These are phyloP conservation scores for Dioszegia aurantiaca DNA, from an alignment of 768 basidiomycete species.

Conservation along the genomic window DNA sequence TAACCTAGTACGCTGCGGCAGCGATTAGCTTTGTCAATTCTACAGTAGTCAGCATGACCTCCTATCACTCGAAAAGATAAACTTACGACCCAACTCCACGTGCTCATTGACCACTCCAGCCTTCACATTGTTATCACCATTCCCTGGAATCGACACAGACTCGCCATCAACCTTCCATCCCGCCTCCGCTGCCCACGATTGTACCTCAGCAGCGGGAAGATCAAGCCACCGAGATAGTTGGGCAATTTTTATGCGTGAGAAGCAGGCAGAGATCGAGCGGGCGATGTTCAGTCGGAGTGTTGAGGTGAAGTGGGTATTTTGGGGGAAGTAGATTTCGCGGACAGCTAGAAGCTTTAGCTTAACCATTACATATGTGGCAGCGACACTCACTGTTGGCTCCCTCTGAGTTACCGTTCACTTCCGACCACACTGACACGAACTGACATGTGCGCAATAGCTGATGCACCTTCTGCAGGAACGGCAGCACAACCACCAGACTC, in stretches of 20 bases:
- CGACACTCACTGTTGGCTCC: constrained; percentile 38
- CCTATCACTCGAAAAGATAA: background rate
- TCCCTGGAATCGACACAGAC: constrained; percentile 42
- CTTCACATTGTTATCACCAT: constrained; percentile 54
- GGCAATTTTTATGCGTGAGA: constrained; percentile 42
- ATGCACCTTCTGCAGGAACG: constrained; percentile 41
- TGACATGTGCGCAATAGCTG: constrained; percentile 44
- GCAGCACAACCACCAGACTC: constrained; percentile 36
- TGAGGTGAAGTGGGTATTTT: constrained; percentile 41
- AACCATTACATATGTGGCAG: background rate
- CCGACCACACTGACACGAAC: constrained; percentile 47
- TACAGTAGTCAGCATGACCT: constrained; percentile 18
- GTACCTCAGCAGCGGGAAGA: constrained; percentile 31
- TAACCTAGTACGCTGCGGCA: constrained; percentile 44
- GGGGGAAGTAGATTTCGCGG: constrained; percentile 42
- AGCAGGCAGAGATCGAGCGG: constrained; percentile 47
- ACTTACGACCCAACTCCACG: constrained; percentile 53
- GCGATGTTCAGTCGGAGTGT: constrained; percentile 44
- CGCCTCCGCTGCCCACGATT: constrained; percentile 34
- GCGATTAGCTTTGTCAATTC: constrained; percentile 52
- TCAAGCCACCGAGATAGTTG: constrained; percentile 50
- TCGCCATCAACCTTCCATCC: constrained; percentile 52
- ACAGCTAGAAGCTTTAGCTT: constrained; percentile 28
- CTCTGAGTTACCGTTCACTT: constrained; percentile 39
- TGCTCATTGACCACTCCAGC: constrained; percentile 52